phyloP scores from a whole-genome alignment of 169 alveolate species.

The Neospora caninum region DNA sequence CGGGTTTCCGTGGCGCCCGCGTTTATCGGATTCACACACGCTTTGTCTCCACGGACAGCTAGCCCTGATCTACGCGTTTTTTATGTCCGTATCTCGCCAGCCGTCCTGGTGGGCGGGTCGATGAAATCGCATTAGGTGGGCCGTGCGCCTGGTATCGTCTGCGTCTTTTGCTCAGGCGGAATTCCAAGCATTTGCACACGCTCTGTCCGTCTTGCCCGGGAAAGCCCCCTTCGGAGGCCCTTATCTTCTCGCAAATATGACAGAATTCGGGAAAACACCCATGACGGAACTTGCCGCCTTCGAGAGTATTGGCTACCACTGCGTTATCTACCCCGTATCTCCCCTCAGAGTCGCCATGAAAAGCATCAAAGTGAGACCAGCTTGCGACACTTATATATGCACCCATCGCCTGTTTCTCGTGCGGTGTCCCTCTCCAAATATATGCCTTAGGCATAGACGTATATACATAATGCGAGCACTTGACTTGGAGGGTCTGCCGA shows the following conservation, averaged over 20 bases:
- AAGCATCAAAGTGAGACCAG: slow-evolving; percentile 70
- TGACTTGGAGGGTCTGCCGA: too few species aligned
- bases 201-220: slow-evolving; percentile 40
- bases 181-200: slow-evolving; percentile 47
- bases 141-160: too few species aligned
- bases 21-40: too few species aligned
- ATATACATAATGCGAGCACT: too few species aligned
- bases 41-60: too few species aligned
- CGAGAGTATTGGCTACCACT: slow-evolving; percentile 76
- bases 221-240: slow-evolving; percentile 75
- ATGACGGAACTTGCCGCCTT: slow-evolving; percentile 39
- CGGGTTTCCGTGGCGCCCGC: too few species aligned
- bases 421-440: not conserved
- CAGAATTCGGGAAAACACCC: slow-evolving; percentile 90
- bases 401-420: too few species aligned
- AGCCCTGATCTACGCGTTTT: too few species aligned
- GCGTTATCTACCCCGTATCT: slow-evolving; percentile 90
- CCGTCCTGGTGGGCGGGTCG: too few species aligned
- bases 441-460: not conserved
- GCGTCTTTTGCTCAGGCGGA: not conserved
- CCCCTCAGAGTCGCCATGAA: slow-evolving; percentile 87
- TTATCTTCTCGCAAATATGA: slow-evolving; percentile 87
- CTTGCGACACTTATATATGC: too few species aligned
- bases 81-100: too few species aligned
- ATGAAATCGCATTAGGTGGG: too few species aligned